These are phyloP conservation scores for Pseudogymnoascus sp. DNA, from an alignment of 2,329 filamentous ascomycete genomes.

Conservation along the genomic window DNA sequence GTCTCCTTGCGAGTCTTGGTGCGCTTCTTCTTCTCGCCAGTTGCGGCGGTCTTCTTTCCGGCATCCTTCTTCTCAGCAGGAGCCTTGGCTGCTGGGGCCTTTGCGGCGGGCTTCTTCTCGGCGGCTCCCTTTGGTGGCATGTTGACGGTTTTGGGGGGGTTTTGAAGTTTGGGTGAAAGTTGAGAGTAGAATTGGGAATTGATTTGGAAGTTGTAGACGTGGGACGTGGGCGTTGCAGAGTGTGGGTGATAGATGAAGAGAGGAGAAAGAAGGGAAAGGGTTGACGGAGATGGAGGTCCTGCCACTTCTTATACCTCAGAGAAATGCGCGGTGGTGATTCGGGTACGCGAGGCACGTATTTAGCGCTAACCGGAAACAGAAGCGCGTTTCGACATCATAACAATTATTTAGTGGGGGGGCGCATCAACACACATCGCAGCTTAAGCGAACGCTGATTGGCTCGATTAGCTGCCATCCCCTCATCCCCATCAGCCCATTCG, in stretches of 20 bases:
- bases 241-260: conserved; percentile 28
- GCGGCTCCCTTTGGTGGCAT: conserved; percentile 93
- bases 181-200: conserved; percentile 33
- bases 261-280: conserved; percentile 21
- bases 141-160: conserved; percentile 41
- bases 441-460: conserved; percentile 8
- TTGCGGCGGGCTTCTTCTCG: conserved; percentile 98
- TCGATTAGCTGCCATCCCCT: conserved; percentile 17
- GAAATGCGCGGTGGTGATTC: conserved; percentile 13
- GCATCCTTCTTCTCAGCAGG: conserved; percentile 99
- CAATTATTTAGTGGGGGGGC: neutral
- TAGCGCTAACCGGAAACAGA: neutral
- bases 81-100: conserved; percentile 78
- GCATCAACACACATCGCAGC: conserved; percentile 1
- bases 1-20: conserved; percentile 99
- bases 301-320: conserved; percentile 14
- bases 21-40: conserved; percentile 99
- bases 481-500: conserved; percentile 17
- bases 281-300: conserved; percentile 12
- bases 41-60: conserved; percentile 97
- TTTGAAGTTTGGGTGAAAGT: conserved; percentile 20
- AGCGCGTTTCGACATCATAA: conserved; percentile 13
- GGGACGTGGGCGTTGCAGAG: conserved; percentile 16
- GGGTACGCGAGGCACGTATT: conserved; percentile 10
- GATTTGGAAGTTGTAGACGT: conserved; percentile 14